A percentile compares a stretch with the other conserved stretches of the same genome.
These are phyloP conservation scores for Trichophyton simii DNA, from an alignment of 2,329 filamentous ascomycete species.

Conservation along the genomic window DNA sequence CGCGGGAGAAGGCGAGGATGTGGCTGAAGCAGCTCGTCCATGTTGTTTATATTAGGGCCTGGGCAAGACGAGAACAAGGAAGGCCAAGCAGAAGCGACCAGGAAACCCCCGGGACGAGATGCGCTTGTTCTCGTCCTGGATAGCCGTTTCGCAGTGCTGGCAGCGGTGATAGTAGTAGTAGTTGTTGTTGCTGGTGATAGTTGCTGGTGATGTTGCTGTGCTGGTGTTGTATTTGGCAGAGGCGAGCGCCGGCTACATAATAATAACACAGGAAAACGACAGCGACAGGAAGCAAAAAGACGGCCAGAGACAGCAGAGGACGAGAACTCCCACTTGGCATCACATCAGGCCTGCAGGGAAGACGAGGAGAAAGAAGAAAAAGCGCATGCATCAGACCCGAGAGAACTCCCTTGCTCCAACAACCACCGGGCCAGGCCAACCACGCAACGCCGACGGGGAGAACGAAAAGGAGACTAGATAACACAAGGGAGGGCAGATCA, in stretches of 20 bases:
- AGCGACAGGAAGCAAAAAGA: background rate
- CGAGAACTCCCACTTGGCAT: background rate
- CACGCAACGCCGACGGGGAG: background rate
- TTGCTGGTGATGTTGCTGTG: background rate
- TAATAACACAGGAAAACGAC: background rate
- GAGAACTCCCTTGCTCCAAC: background rate
- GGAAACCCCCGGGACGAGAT: conserved; percentile 1
- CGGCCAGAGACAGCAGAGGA: background rate
- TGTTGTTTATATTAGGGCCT: conserved; percentile 10
- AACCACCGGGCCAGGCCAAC: background rate
- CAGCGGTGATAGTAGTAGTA: background rate
- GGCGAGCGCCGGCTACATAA: background rate
- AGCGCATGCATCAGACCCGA: background rate
- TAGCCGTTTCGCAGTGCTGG: background rate
- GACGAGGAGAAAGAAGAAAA: background rate
- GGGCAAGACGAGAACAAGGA: conserved; percentile 7
- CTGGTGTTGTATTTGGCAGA: background rate
- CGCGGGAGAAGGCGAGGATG: conserved; percentile 4
- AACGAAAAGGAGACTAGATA: background rate
- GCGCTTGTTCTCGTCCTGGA: background rate
- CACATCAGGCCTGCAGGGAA: background rate
- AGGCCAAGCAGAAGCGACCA: conserved; percentile 9
- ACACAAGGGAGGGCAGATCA: background rate
- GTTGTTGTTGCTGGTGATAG: background rate
- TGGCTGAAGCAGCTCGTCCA: conserved; percentile 11